Conservation (phyloP, 805 yeast species). For the Grigorovia transvaalensis region DNA sequence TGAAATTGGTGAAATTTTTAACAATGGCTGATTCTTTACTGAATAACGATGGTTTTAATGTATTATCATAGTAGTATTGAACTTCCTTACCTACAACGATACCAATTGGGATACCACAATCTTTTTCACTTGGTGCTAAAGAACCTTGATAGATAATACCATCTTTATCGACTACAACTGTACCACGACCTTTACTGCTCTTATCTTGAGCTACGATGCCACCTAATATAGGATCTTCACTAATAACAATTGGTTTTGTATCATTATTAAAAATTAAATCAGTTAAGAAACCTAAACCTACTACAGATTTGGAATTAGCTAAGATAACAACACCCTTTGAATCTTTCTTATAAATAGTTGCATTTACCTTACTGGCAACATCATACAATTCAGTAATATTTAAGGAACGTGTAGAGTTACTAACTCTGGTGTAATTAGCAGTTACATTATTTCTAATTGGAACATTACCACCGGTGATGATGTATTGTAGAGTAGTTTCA, state of each 20-base stretch:
- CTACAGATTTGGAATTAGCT: conserved; percentile 14
- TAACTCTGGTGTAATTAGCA: conserved; percentile 9
- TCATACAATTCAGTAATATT: conserved; percentile 17
- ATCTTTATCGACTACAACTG: conserved; percentile 13
- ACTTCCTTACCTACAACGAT: conserved; percentile 12
- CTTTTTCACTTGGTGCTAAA: conserved; percentile 12
- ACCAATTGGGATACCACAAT: conserved; percentile 19
- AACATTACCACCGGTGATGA: conserved; percentile 17
- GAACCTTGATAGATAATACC: conserved; percentile 19
- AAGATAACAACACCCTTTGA: conserved; percentile 17
- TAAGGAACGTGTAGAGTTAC: conserved; percentile 14
- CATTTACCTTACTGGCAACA: conserved; percentile 11
- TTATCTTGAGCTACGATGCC: conserved; percentile 15
- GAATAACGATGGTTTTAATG: conserved; percentile 13
- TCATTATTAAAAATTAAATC: conserved; percentile 17
- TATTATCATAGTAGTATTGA: conserved; percentile 19
- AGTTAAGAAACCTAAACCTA: conserved; percentile 21
- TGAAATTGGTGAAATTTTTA: conserved; percentile 12
- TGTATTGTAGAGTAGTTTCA: conserved; percentile 9
- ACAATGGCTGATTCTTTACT: conserved; percentile 14
- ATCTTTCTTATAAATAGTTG: conserved; percentile 6
- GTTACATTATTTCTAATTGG: conserved; percentile 7
- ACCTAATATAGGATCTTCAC: conserved; percentile 14
- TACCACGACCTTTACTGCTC: conserved; percentile 14
- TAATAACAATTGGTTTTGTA: conserved; percentile 18